Base-by-base conservation (phyloP, 345 rosid genomes). In the Lumnitzera racemosa region DNA sequence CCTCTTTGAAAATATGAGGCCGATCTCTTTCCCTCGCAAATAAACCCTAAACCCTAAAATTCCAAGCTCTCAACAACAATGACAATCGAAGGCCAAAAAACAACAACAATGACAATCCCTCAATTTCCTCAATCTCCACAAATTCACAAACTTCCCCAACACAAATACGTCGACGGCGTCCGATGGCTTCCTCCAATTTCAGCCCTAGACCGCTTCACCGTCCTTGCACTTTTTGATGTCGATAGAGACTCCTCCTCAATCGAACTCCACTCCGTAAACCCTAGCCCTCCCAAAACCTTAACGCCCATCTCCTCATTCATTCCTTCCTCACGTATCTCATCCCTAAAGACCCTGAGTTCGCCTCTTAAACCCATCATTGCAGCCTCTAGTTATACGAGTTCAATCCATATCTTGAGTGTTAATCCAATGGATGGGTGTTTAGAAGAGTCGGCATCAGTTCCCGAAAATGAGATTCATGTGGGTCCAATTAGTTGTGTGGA, bases 161-260 rank as follows among this genome's bases (percentile, higher is more conserved):
- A 78, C 49, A 78, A 73, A 64, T 82, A 81, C 69, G 67, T 89
- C 15, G 96, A 89, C 66, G 76, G 78, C 61, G 78, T 92, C 2
- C 86, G 91, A n/a, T 92, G 91, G 94, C 90, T 92, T 25, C 91
- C 96, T 11, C 77, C 89, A 46, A 74, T 83, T 53, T 83, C 86
- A 24, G 84, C 98, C 16, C 68, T 89, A 53, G 82, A 82, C 56
- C 85, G 85, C 61, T 74, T 70, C 68, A 64, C 76, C 50, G 72
- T 82, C 47, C 10, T 81, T 46, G 84, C 97, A 9, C 67, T 60
- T 63, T 81, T 72, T 65, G 91, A 87, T 68, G 17, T 90, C 6
- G 89, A 82, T 36, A 24, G 61, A 67, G 72, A 62, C 47, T 58
- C 81, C 24, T 71, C 97, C 0, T 76, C 85, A 25, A 65, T 92